These are phyloP conservation scores for Monosporascus sp. DNA, from an alignment of 2,329 filamentous ascomycete genomes.

Conservation along the genomic window DNA sequence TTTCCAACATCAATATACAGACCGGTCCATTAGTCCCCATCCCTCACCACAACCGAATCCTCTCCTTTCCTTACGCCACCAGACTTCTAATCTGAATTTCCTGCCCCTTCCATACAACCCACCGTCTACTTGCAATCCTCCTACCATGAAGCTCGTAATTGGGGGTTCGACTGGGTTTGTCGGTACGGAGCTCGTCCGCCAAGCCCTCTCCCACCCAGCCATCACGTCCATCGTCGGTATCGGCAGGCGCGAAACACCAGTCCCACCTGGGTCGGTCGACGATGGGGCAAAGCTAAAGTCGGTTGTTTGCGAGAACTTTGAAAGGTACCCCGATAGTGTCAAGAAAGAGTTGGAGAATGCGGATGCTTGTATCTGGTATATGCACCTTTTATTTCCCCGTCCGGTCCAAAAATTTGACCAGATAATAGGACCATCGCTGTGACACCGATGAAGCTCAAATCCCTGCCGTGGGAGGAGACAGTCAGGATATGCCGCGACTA, in stretches of 20 bases:
- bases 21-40: too few relatives aligned
- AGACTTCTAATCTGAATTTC: too few relatives aligned
- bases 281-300: conserved; percentile 24
- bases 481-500: conserved; percentile 30
- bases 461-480: conserved; percentile 21
- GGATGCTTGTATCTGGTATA: conserved; percentile 34
- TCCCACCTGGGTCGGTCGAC: neutral
- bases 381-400: neutral
- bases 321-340: conserved; percentile 25
- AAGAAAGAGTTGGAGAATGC: conserved; percentile 25
- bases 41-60: too few relatives aligned
- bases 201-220: conserved; percentile 23
- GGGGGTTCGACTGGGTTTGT: conserved; percentile 30
- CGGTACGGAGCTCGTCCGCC: conserved; percentile 29
- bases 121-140: too few relatives aligned
- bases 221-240: conserved; percentile 27
- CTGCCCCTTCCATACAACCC: too few relatives aligned
- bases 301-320: conserved; percentile 27
- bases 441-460: conserved; percentile 21
- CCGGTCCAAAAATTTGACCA: neutral
- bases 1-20: too few relatives aligned
- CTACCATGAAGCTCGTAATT: conserved; percentile 31
- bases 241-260: conserved; percentile 16
- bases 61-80: too few relatives aligned
- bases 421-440: conserved; percentile 24